Conservation (phyloP, 148 eudicot species). For the Silene uniflora region DNA sequence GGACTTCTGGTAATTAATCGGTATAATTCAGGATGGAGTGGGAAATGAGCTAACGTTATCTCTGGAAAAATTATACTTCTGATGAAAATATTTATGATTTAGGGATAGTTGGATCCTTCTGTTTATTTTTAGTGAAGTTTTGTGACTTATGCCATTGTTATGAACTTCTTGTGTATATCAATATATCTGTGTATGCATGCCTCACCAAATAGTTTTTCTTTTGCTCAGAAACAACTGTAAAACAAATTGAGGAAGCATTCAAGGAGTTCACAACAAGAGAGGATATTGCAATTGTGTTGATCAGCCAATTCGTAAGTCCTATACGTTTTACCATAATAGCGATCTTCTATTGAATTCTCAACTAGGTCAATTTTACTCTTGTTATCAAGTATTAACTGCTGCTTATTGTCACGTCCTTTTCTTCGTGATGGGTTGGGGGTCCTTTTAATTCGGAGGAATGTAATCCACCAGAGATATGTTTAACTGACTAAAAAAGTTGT, state of each 20-base stretch:
- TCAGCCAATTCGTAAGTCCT: slow-evolving; percentile 66
- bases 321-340: not conserved
- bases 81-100: not conserved
- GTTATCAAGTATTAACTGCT: not conserved
- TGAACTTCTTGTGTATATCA: not conserved
- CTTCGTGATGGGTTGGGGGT: not conserved
- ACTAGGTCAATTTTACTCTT: not conserved
- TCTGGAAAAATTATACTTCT: not conserved
- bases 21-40: not conserved
- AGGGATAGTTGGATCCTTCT: not conserved
- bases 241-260: slow-evolving; percentile 70
- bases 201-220: slow-evolving; percentile 3
- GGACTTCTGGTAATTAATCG: not conserved
- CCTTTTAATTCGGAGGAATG: not conserved
- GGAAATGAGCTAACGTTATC: not conserved
- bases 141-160: not conserved
- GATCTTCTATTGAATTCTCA: slow-evolving; percentile 3
- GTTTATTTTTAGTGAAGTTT: not conserved
- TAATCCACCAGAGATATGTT: too few species aligned
- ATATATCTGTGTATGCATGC: not conserved
- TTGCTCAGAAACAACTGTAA: slow-evolving; percentile 54
- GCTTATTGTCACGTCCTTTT: not conserved
- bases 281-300: slow-evolving; percentile 67
- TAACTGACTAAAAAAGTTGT: too few species aligned
- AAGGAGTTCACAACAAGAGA: slow-evolving; percentile 75